These are phyloP conservation scores for Curvularia hawaiiensis DNA, from an alignment of 2,329 filamentous ascomycete genomes.

Conservation along the genomic window DNA sequence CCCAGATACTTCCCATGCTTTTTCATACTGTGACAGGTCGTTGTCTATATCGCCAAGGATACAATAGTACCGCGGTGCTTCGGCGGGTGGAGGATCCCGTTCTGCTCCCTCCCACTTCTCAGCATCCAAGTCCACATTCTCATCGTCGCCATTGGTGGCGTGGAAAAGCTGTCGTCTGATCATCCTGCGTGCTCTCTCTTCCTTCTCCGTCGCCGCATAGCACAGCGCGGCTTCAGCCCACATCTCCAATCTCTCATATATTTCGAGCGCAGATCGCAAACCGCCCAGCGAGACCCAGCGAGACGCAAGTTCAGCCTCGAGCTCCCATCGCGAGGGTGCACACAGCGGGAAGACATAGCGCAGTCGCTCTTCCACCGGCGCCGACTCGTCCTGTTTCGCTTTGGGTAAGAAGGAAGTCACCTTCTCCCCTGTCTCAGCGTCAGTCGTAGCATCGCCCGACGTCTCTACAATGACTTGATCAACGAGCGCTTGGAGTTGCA, in stretches of 20 bases:
- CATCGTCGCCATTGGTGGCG: constrained; percentile 56
- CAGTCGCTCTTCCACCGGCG: constrained; percentile 75
- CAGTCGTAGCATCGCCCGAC: constrained; percentile 42
- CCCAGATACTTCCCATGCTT: constrained; percentile 85
- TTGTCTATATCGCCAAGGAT: constrained; percentile 90
- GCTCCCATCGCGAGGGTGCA: constrained; percentile 87
- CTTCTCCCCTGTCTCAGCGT: constrained; percentile 44
- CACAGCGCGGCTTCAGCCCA: constrained; percentile 96
- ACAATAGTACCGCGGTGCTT: constrained; percentile 87
- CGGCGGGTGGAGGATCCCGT: constrained; percentile 71
- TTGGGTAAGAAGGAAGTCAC: constrained; percentile 82
- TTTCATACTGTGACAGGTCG: constrained; percentile 75
- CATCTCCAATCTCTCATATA: constrained; percentile 90
- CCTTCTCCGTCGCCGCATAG: constrained; percentile 76
- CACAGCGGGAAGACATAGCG: constrained; percentile 83
- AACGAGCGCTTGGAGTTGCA: constrained; percentile 93
- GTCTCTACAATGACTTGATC: constrained; percentile 95
- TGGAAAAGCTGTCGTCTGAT: constrained; percentile 81
- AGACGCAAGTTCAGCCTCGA: constrained; percentile 90
- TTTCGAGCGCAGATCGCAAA: constrained; percentile 86
- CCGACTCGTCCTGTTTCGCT: constrained; percentile 76
- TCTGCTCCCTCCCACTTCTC: constrained; percentile 70
- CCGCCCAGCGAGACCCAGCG: constrained; percentile 92
- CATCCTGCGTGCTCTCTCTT: constrained; percentile 80
- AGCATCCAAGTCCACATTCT: constrained; percentile 50